These are phyloP conservation scores for Groenewaldozyma auringiensis DNA, from an alignment of 1,139 yeast species.

Conservation along the genomic window DNA sequence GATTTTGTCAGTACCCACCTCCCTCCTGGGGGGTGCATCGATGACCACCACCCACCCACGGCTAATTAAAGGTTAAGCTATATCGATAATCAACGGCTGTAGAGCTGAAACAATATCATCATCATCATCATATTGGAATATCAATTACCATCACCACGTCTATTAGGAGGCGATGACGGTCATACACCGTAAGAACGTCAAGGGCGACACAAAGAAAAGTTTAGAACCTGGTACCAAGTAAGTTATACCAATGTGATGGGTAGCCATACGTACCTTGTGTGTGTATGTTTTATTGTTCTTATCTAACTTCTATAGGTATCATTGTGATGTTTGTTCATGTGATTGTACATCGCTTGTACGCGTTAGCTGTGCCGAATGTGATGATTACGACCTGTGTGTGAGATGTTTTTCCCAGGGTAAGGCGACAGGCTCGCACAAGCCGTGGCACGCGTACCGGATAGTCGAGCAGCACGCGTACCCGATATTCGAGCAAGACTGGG, in stretches of 20 bases:
- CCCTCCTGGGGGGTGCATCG: no score
- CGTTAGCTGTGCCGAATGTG: conserved; percentile 83
- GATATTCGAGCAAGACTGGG: conserved; percentile 86
- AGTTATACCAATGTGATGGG: conserved; percentile 77
- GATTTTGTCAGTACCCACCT: background rate
- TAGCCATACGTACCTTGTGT: conserved; percentile 93
- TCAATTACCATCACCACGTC: conserved; percentile 4
- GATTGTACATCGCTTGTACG: conserved; percentile 92
- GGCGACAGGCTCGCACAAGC: conserved; percentile 77
- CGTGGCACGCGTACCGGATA: conserved; percentile 87
- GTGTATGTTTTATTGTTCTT: no score
- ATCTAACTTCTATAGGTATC: conserved; percentile 52
- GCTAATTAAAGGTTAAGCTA: no score
- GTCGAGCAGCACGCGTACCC: conserved; percentile 96
- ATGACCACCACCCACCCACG: no score
- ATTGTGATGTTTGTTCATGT: conserved; percentile 91
- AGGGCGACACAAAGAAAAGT: conserved; percentile 25
- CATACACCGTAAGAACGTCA: conserved; percentile 30
- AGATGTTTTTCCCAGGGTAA: conserved; percentile 90
- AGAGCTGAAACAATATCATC: no score
- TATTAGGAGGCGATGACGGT: no score
- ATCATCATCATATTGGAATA: no score
- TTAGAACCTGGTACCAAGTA: conserved; percentile 35
- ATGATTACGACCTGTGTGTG: conserved; percentile 91
- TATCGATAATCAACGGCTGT: no score